A percentile compares a stretch with the other conserved stretches of the same genome.
These are phyloP conservation scores for Barbatosphaeria neglecta DNA, from an alignment of 495 filamentous ascomycete species.

Conservation along the genomic window DNA sequence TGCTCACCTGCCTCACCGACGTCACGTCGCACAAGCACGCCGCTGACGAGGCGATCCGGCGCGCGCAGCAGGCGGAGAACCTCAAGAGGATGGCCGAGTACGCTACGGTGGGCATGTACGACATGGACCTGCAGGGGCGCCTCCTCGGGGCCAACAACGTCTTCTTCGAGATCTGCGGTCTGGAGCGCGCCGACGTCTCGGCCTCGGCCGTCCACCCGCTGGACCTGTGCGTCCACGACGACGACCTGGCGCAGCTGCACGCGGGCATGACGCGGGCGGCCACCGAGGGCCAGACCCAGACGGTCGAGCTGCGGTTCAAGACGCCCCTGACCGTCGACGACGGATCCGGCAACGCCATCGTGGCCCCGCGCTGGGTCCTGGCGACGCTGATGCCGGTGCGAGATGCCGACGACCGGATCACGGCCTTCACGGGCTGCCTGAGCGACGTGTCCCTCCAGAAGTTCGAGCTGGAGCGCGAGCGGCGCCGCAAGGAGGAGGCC, in stretches of 20 bases:
- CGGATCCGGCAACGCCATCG: slow-evolving; percentile 14
- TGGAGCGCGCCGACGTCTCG: slow-evolving; percentile 19
- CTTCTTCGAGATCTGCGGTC: slow-evolving; percentile 33
- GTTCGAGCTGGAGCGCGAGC: slow-evolving; percentile 25
- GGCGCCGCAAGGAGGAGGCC: slow-evolving; percentile 29
- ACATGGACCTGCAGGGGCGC: slow-evolving; percentile 30
- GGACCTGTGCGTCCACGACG: slow-evolving; percentile 20
- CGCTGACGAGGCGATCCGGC: slow-evolving; percentile 28
- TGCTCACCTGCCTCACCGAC: slow-evolving; percentile 34
- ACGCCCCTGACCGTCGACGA: slow-evolving; percentile 19
- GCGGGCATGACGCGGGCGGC: slow-evolving; percentile 16
- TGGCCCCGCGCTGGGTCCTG: slow-evolving; percentile 18
- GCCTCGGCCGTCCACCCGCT: slow-evolving; percentile 20
- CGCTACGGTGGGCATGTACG: slow-evolving; percentile 36
- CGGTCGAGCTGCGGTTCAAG: slow-evolving; percentile 21
- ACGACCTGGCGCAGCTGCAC: slow-evolving; percentile 13
- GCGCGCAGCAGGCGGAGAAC: slow-evolving; percentile 34
- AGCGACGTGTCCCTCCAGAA: slow-evolving; percentile 27
- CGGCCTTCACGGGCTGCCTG: slow-evolving; percentile 24
- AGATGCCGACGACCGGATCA: slow-evolving; percentile 15
- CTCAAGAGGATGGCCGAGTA: slow-evolving; percentile 36
- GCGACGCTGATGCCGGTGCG: slow-evolving; percentile 25
- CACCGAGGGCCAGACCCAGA: slow-evolving; percentile 15
- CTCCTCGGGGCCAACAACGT: slow-evolving; percentile 31
- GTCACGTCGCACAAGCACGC: slow-evolving; percentile 30